Evolutionary conservation across 2,329 filamentous ascomycete genomes (phyloP).

Genomic region (Pseudocercospora cruenta): DNA sequence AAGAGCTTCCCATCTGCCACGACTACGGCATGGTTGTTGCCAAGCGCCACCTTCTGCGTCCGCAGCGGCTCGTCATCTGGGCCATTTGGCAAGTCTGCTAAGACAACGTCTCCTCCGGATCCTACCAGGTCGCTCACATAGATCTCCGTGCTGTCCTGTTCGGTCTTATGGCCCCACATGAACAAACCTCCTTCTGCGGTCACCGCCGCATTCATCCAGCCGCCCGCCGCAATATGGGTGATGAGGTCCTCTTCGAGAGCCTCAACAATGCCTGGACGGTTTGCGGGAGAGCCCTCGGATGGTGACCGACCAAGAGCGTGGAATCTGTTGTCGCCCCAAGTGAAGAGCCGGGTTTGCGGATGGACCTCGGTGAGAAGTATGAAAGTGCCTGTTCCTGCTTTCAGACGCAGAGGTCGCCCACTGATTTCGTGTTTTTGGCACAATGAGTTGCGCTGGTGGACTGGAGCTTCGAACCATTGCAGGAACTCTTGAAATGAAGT

Average conservation of each 20-base stretch:
- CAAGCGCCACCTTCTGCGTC: constrained; percentile 61
- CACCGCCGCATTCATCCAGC: constrained; percentile 62
- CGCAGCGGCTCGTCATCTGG: constrained; percentile 49
- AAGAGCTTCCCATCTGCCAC: constrained; percentile 55
- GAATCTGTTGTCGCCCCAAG: not conserved
- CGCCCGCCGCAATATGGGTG: constrained; percentile 56
- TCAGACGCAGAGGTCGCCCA: constrained; percentile 8
- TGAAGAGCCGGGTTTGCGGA: not conserved
- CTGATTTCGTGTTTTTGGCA: too few species aligned
- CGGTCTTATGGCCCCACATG: constrained; percentile 57
- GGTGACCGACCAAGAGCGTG: not conserved
- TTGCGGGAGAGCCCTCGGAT: constrained; percentile 40
- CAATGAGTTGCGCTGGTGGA: too few species aligned
- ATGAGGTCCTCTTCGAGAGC: constrained; percentile 56
- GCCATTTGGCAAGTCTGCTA: constrained; percentile 41
- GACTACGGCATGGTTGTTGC: constrained; percentile 62
- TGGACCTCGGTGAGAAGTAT: not conserved
- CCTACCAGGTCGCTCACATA: too few species aligned
- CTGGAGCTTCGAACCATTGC: constrained; percentile 34
- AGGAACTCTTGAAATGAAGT: constrained; percentile 29
- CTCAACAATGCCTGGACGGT: constrained; percentile 50
- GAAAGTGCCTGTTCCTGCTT: constrained; percentile 20
- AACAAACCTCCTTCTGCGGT: constrained; percentile 64
- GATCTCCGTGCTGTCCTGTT: not conserved
- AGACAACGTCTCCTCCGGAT: not conserved